phyloP scores from a whole-genome alignment of 2,329 filamentous ascomycete species.

The Xylariaceae sp. region DNA sequence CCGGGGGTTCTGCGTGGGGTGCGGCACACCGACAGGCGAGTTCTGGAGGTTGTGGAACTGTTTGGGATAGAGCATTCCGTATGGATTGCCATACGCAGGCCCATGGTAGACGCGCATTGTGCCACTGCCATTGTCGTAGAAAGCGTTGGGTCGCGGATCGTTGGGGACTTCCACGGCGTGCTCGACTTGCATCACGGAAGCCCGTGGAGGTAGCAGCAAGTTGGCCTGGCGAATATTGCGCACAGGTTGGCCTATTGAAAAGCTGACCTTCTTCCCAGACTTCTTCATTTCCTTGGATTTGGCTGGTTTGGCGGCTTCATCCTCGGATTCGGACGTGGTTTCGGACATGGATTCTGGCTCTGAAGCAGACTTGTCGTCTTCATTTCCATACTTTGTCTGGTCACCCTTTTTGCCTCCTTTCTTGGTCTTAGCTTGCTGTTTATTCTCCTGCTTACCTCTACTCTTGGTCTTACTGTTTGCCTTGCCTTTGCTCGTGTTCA shows the following conservation, averaged over 20 bases:
- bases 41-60: conserved; percentile 41
- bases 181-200: conserved; percentile 60
- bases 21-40: conserved; percentile 50
- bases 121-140: conserved; percentile 59
- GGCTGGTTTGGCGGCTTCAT: conserved; percentile 13
- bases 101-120: conserved; percentile 64
- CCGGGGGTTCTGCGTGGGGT: conserved; percentile 52
- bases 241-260: conserved; percentile 17
- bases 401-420: conserved; percentile 11
- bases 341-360: conserved; percentile 22
- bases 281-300: conserved; percentile 20
- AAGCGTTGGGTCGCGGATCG: conserved; percentile 65
- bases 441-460: conserved; percentile 7
- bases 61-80: conserved; percentile 53
- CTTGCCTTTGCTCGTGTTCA: conserved; percentile 1
- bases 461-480: conserved; percentile 10
- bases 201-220: conserved; percentile 54
- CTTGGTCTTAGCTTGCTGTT: conserved; percentile 18
- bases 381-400: conserved; percentile 17
- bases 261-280: conserved; percentile 11
- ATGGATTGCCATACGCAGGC: conserved; percentile 58
- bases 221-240: conserved; percentile 48
- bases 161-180: conserved; percentile 58
- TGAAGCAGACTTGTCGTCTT: conserved; percentile 2
- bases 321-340: conserved; percentile 23